Conservation (phyloP, 495 filamentous ascomycete species). For the Neurospora sp. region DNA sequence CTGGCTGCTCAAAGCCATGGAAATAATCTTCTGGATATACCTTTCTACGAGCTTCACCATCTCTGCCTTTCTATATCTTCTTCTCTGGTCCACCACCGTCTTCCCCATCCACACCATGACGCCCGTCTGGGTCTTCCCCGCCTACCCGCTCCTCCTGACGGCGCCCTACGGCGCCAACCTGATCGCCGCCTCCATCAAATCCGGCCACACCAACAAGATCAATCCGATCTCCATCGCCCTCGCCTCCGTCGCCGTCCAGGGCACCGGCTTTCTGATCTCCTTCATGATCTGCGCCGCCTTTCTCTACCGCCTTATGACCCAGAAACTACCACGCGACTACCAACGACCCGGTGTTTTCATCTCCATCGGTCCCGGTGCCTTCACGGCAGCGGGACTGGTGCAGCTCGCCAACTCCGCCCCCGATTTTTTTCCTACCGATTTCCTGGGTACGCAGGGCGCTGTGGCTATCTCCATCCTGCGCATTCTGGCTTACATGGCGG, state of each 20-base stretch:
- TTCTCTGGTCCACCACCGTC: conserved; percentile 50
- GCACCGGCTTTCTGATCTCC: conserved; percentile 75
- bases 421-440: conserved; percentile 29
- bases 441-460: conserved; percentile 22
- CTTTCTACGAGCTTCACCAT: conserved; percentile 46
- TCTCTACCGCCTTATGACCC: conserved; percentile 83
- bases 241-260: conserved; percentile 64
- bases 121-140: conserved; percentile 85
- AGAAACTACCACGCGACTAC: conserved; percentile 71
- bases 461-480: conserved; percentile 26
- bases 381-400: conserved; percentile 63
- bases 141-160: conserved; percentile 73
- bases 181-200: conserved; percentile 32
- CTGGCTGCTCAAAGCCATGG: conserved; percentile 57
- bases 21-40: conserved; percentile 67
- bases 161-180: conserved; percentile 66
- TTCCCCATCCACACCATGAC: conserved; percentile 86
- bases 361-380: conserved; percentile 67
- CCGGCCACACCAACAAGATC: conserved; percentile 27
- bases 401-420: conserved; percentile 31
- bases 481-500: conserved; percentile 34
- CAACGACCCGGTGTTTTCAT: conserved; percentile 78
- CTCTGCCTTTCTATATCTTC: conserved; percentile 61
- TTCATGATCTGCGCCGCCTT: conserved; percentile 82
- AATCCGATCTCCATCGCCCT: conserved; percentile 55